Percentiles rank a stretch among this genome's conserved stretches.
phyloP scores from a whole-genome alignment of 768 basidiomycete genomes.

The Phaffia australis region DNA sequence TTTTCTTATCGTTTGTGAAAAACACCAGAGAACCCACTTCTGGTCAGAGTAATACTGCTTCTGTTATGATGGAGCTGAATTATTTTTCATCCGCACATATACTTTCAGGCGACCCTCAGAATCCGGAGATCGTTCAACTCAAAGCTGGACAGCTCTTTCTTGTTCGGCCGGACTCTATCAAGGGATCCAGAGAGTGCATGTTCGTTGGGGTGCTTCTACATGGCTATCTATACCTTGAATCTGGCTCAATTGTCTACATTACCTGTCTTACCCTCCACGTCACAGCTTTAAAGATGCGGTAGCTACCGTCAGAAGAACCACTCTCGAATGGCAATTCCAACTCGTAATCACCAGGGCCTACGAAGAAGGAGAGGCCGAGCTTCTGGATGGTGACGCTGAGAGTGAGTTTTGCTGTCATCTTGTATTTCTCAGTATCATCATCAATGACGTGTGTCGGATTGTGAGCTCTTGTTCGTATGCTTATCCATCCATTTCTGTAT shows the following conservation, averaged over 20 bases:
- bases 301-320: constrained; percentile 71
- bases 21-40: too few species aligned
- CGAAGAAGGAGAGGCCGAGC: constrained; percentile 90
- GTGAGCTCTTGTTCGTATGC: not conserved
- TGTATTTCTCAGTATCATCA: constrained; percentile 15
- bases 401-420: constrained; percentile 29
- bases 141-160: constrained; percentile 83
- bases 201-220: constrained; percentile 41
- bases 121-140: constrained; percentile 88
- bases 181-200: constrained; percentile 95
- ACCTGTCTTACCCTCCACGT: not conserved
- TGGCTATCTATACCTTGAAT: not conserved
- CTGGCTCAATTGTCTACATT: constrained; percentile 1
- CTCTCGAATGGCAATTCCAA: constrained; percentile 63
- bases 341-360: constrained; percentile 93
- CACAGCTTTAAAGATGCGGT: constrained; percentile 88
- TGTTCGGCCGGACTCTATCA: constrained; percentile 78
- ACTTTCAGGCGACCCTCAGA: constrained; percentile 73
- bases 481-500: not conserved
- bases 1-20: not conserved
- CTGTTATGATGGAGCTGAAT: not conserved
- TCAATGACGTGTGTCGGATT: not conserved
- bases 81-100: not conserved
- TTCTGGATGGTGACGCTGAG: constrained; percentile 73
- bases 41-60: not conserved